phyloP scores from a whole-genome alignment of 148 eudicot species.

The Gaultheria prostrata region DNA sequence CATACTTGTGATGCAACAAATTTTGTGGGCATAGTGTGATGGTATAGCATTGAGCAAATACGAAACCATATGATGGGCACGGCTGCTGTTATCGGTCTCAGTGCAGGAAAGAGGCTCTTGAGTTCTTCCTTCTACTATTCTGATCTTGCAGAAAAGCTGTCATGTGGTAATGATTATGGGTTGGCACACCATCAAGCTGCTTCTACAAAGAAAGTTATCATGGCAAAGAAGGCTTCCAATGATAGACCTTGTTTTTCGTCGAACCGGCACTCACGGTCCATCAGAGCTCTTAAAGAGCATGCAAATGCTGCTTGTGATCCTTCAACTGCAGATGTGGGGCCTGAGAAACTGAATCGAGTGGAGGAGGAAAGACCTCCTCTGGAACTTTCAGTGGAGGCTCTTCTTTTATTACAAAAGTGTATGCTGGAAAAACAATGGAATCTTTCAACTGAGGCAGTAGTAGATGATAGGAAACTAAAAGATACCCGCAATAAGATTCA shows the following conservation, averaged over 20 bases:
- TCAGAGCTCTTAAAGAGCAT: conserved; percentile 64
- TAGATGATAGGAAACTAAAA: conserved; percentile 24
- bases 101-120: conserved; percentile 73
- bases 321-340: conserved; percentile 39
- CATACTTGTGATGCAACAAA: conserved; percentile 9
- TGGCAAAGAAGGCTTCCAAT: conserved; percentile 51
- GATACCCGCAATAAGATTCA: conserved; percentile 29
- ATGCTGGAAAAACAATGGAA: conserved; percentile 89
- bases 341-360: conserved; percentile 20
- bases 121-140: conserved; percentile 60
- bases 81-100: conserved; percentile 84
- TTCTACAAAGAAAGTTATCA: conserved; percentile 44
- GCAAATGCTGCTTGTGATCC: conserved; percentile 37
- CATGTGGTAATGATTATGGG: conserved; percentile 40
- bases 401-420: conserved; percentile 75
- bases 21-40: conserved; percentile 33
- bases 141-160: conserved; percentile 57
- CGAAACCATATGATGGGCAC: conserved; percentile 59
- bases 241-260: conserved; percentile 41
- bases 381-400: conserved; percentile 63
- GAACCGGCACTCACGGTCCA: conserved; percentile 36
- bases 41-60: conserved; percentile 32
- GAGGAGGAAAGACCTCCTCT: conserved; percentile 41
- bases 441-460: conserved; percentile 47
- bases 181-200: conserved; percentile 31